Evolutionary conservation across 331 rosid genomes (phyloP).

Genomic region (Prunus yedoensis): DNA sequence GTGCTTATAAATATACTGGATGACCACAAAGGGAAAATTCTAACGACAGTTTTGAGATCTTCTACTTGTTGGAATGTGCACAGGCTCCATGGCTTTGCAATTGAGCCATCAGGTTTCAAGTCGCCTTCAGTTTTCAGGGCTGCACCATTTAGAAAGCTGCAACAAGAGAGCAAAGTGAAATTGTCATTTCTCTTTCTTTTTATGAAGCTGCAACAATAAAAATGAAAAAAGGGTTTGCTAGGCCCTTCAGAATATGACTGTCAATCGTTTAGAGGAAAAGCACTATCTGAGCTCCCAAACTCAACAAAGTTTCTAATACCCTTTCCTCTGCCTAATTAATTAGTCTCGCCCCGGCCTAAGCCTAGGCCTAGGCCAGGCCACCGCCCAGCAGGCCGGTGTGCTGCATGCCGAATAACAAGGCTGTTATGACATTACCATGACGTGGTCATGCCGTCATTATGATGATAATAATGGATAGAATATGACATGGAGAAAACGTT

Average conservation of each 20-base stretch:
- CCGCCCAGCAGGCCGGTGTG: too few species aligned
- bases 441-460: too few species aligned
- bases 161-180: background rate
- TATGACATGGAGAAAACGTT: background rate
- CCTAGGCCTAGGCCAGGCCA: too few species aligned
- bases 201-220: too few species aligned
- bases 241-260: too few species aligned
- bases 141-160: slow-evolving; percentile 52
- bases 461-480: background rate
- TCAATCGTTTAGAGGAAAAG: background rate
- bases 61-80: slow-evolving; percentile 58
- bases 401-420: too few species aligned
- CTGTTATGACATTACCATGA: too few species aligned
- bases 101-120: slow-evolving; percentile 30
- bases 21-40: slow-evolving; percentile 45
- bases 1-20: slow-evolving; percentile 39
- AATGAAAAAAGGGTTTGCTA: too few species aligned
- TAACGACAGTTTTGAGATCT: slow-evolving; percentile 42
- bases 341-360: too few species aligned
- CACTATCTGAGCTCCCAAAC: background rate
- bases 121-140: slow-evolving; percentile 48
- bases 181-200: too few species aligned
- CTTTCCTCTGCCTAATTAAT: too few species aligned
- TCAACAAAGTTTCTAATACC: too few species aligned
- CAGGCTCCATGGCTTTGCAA: slow-evolving; percentile 53